Conservation (phyloP, 768 basidiomycete species). For the Lactifluus hygrophoroides region DNA sequence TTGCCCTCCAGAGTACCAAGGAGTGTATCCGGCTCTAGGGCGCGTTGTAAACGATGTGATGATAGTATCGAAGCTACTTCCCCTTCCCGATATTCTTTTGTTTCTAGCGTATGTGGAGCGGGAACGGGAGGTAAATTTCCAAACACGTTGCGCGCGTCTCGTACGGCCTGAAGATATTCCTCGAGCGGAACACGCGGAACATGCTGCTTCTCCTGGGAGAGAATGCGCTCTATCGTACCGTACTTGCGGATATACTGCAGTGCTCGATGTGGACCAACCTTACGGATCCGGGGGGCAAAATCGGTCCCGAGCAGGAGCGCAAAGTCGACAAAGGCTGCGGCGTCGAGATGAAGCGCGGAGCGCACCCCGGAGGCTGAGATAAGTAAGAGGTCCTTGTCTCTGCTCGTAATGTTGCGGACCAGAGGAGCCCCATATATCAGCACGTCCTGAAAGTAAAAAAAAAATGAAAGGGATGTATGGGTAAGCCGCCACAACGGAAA, state of each 20-base stretch:
- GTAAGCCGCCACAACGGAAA: too few species aligned
- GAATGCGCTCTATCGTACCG: constrained; percentile 62
- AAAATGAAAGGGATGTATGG: constrained; percentile 2
- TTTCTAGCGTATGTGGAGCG: constrained; percentile 29
- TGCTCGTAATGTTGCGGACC: constrained; percentile 64
- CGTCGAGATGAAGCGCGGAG: constrained; percentile 45
- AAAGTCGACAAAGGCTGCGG: constrained; percentile 67
- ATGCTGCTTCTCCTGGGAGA: constrained; percentile 44
- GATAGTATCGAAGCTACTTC: constrained; percentile 40
- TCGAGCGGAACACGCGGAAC: constrained; percentile 38
- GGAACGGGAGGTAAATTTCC: constrained; percentile 58
- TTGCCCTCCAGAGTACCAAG: constrained; percentile 45
- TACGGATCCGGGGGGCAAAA: constrained; percentile 77
- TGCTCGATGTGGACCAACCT: constrained; percentile 71
- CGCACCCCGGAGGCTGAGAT: constrained; percentile 61
- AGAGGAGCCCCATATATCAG: constrained; percentile 77
- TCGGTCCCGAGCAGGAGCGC: constrained; percentile 84
- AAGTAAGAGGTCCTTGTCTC: constrained; percentile 48
- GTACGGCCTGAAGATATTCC: constrained; percentile 58
- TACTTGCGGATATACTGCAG: constrained; percentile 66
- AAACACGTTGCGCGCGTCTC: constrained; percentile 55
- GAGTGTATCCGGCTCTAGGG: constrained; percentile 35
- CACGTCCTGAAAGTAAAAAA: constrained; percentile 48
- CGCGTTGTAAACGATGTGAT: constrained; percentile 40
- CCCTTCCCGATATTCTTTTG: constrained; percentile 32